Base-by-base conservation (phyloP, 2,329 filamentous ascomycete genomes). In the Penicillium sclerotigenum region DNA sequence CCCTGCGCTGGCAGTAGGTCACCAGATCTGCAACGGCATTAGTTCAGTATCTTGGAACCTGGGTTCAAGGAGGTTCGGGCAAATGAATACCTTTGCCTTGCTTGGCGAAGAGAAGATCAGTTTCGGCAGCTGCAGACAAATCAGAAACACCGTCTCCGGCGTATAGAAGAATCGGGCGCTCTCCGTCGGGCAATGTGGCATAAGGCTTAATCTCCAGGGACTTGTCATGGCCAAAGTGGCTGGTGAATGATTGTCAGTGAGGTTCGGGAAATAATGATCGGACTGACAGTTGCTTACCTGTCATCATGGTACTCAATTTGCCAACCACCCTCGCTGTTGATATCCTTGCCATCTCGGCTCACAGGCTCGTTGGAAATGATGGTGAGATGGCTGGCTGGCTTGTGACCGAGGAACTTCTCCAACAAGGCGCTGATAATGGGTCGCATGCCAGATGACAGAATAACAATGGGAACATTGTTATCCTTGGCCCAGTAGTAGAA, bases 201-300 rank as follows among this genome's bases (percentile, higher is more conserved):
- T 97, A 97, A 49, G 91, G 91, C 62, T 90, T 86, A 68, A 99
- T 91, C 71, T 94, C 90, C 52, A 93, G 80, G 26, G 88, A 92
- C 83, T 99, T 99, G 81, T 99, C 93, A 72, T 99, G 94, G n/a
- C 94, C 94, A 68, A 95, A 95, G 56, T 87, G 82, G 70, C 88
- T 90, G 59, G 28, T 49, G 57, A 50, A 16, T 14, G 34, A 40
- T 28, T 38, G 33, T 55, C 33, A 56, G 53, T 36, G 14, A 34
- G 24, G 14, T 13, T 18, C n/a, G 31, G 24, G 45, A 14, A 22
- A 38, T 46, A 31, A 26, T 42, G 7, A 50, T 47, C 51, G 18
- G 56, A 56, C 26, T 13, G 18, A 36, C 22, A 24, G 16, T 40
- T 13, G 68, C 75, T 69, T 69, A 87, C 85, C 85, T 91, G 59